Evolutionary conservation across 805 yeast genomes (phyloP), one percentile per base, ranked within the genome.

Genomic region (Vanderwaltozyma verrucispora): DNA sequence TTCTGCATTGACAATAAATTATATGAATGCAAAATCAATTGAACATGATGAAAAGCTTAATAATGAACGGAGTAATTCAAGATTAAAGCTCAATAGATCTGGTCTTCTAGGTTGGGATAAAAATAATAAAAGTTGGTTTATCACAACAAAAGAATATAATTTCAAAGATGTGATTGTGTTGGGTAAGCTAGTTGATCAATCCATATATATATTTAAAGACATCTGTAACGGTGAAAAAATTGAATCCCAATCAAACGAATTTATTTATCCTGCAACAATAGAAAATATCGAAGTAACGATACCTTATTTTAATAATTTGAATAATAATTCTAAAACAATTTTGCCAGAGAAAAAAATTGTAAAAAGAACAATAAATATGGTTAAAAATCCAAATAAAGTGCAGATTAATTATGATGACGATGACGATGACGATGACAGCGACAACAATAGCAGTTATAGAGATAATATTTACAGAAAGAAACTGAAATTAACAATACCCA

Each of bases 101-200:
- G 87, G 86, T 0, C 50, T 72, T 8, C 43, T 80, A 2, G 84
- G 77, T 0, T 63, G 69, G 45, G 72, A 72, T 11, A 63, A 44
- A 53, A 17, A 60, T 50, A n/a, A 46, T 39, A 5, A 54, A 53
- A 37, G 54, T 46, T 42, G 47, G 48, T 68, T 74, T 46, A 65
- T 75, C 48, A 65, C 75, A 15, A 73, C 82, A 1, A 50, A 56
- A 7, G 70, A 70, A 12, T 45, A 69, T 11, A 70, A 72, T 6
- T 68, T 67, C 28, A 59, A 68, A 37, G 63, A 67, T 43, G 57
- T 64, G 21, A 62, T 57, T 36, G 54, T 62, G 43, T 65, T 80
- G 45, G 89, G 88, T 2, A 69, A 72, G 41, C 61, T 79, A 12
- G 68, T 68, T 2, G 83, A 75, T 3, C 72, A 72, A 25, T 62